Conservation (phyloP, 164 flowering plant genomes). For the Piper longum region DNA sequence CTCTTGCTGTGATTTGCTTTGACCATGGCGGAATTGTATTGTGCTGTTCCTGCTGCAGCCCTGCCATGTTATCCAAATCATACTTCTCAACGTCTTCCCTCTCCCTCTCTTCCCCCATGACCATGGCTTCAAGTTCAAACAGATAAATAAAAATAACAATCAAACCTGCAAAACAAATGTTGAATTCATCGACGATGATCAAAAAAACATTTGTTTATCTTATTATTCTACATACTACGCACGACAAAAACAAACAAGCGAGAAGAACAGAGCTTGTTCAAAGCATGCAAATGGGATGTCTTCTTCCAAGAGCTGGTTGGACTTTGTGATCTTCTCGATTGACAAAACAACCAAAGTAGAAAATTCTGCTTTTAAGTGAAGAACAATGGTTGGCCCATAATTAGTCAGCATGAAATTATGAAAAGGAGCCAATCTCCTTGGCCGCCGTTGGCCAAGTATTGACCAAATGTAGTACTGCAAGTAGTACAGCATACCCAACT, state of each 20-base stretch:
- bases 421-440: neutral
- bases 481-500: neutral
- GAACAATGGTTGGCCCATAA: too few species aligned
- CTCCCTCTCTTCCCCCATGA: conserved; percentile 14
- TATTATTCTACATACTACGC: too few species aligned
- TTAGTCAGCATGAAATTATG: too few species aligned
- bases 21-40: conserved; percentile 53
- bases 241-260: neutral
- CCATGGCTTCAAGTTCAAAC: conserved; percentile 7
- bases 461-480: neutral
- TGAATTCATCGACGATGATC: neutral
- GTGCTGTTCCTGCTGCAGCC: conserved; percentile 4
- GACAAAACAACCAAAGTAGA: neutral
- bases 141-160: neutral
- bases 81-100: conserved; percentile 15
- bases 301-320: neutral
- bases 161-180: neutral
- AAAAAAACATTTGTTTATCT: too few species aligned
- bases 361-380: neutral
- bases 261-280: neutral
- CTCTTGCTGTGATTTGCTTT: conserved; percentile 64
- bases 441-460: neutral
- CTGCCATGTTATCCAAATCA: conserved; percentile 13
- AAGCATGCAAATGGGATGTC: neutral
- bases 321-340: neutral